Base-by-base conservation (phyloP, 2,329 filamentous ascomycete genomes). In the Teratosphaeria destructans region DNA sequence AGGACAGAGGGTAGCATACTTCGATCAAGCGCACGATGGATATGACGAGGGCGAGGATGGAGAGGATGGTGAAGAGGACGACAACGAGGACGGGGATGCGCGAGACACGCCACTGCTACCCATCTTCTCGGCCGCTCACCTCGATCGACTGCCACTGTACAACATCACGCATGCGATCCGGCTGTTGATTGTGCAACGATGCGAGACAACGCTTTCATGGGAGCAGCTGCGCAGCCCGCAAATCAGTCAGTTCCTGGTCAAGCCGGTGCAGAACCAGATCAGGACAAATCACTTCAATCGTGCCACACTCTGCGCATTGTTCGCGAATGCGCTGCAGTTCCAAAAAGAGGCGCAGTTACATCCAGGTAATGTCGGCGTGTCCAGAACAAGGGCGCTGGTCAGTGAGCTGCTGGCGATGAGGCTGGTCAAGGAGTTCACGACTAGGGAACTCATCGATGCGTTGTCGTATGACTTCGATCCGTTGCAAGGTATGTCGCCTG, bases 381-480 rank as follows among this genome's bases (percentile, higher is more conserved):
- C 87, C 74, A 86, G 83, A 66, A 96, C 93, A 8, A 83, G 93
- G 65, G 90, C 91, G 53, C 85, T 92, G 77, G 86, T 96, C 55
- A 95, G 91, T 76, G 92, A 97, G 77, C 81, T 97, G 60, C 79
- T 97, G 54, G 90, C 92, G 14, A 89, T 96, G 73, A 90, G 95
- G 72, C 73, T 96, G 63, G 78, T 97, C 64, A 93, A 90, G 75
- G 93, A 97, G 71, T 96, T 92, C 75, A 86, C 83, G 23, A 95
- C 90, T 0, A 81, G 91, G 60, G 92, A 96, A 74, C 81, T 97
- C 66, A 95, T 96, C 66, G 93, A 97, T 77, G 91, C 90, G 3
- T 79, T 97, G 49, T 95, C 90, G 29, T 96, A 96, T 74, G 93
- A 96, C 72, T 96, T 96, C 72, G 90, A 94, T 71, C 93, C 93